Evolutionary conservation across 306 rosid species (phyloP).

Genomic region (Corylus avellana): DNA sequence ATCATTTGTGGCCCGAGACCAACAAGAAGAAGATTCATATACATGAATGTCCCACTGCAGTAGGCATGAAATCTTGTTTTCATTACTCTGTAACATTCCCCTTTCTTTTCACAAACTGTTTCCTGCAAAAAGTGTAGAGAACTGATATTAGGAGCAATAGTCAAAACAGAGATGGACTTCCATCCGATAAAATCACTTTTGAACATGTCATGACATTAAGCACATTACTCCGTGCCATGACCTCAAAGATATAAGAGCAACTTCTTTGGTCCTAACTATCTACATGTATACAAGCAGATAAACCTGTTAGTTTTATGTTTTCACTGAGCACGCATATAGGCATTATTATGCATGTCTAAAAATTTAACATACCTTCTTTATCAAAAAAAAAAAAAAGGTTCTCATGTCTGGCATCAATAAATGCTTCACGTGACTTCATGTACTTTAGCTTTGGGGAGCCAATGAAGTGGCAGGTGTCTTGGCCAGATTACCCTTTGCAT

Average conservation of each 20-base stretch:
- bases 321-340: conserved; percentile 13
- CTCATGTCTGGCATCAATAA: conserved; percentile 18
- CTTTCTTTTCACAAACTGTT: background rate
- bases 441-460: conserved; percentile 53
- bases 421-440: conserved; percentile 37
- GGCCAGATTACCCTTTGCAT: conserved; percentile 62
- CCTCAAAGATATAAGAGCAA: conserved; percentile 1
- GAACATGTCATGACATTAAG: conserved; percentile 4
- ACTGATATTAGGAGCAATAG: background rate
- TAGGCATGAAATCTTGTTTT: background rate
- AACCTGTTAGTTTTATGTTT: background rate
- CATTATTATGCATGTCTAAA: conserved; percentile 2
- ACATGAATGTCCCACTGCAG: background rate
- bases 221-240: conserved; percentile 12
- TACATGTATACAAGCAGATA: conserved; percentile 16
- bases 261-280: background rate
- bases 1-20: background rate
- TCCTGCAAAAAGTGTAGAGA: background rate
- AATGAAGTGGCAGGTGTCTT: conserved; percentile 64
- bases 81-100: background rate
- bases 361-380: conserved; percentile 40
- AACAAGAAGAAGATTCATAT: background rate
- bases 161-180: conserved; percentile 12
- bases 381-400: background rate
- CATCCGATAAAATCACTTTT: background rate